phyloP scores from a whole-genome alignment of 345 rosid species.

The Salix viminalis region DNA sequence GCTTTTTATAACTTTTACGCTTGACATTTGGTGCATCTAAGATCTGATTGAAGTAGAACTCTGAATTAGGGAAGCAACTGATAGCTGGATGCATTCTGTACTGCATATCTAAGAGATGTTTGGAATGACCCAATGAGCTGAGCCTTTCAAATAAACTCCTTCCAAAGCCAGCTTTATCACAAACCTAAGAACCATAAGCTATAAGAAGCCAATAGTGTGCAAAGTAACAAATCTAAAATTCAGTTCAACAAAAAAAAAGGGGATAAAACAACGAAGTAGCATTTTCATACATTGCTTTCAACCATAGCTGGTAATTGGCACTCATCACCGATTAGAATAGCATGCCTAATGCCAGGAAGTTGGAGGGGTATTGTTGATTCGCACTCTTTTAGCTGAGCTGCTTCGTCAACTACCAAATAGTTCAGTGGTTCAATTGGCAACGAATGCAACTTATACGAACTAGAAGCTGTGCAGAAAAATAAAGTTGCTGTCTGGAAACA shows the following conservation, averaged over 20 bases:
- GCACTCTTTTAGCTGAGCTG: conserved; percentile 57
- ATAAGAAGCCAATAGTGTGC: background rate
- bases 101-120: conserved; percentile 52
- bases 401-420: conserved; percentile 55
- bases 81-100: conserved; percentile 82
- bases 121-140: conserved; percentile 35
- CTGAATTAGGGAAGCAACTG: conserved; percentile 50
- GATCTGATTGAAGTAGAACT: conserved; percentile 43
- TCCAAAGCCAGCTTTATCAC: conserved; percentile 36
- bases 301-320: conserved; percentile 51
- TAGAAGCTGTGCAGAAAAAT: conserved; percentile 42
- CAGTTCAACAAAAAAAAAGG: background rate
- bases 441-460: conserved; percentile 30
- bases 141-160: conserved; percentile 72
- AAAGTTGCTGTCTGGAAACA: conserved; percentile 34
- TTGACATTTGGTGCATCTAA: conserved; percentile 35
- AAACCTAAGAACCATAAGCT: conserved; percentile 26
- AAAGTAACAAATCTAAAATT: background rate
- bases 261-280: background rate
- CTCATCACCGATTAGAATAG: conserved; percentile 50
- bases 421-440: conserved; percentile 26
- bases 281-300: conserved; percentile 34
- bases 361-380: conserved; percentile 53
- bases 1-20: conserved; percentile 16
- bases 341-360: conserved; percentile 35